Evolutionary conservation across 192 early-diverging fungal genomes (phyloP).

Genomic region (Dissophora ornata): DNA sequence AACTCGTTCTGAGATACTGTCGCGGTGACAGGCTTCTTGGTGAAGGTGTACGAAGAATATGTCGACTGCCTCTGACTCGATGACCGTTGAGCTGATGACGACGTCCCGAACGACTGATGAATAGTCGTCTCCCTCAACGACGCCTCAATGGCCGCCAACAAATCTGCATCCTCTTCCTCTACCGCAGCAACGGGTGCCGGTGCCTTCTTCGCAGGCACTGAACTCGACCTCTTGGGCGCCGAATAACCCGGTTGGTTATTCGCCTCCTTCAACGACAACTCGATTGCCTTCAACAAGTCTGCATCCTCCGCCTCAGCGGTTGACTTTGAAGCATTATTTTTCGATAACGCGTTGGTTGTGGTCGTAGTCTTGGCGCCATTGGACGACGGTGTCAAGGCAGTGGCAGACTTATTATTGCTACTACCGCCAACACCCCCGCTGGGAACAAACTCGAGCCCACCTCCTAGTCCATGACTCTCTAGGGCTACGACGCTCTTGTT

Average conservation of each 20-base stretch:
- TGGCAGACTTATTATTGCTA: slow-evolving; percentile 35
- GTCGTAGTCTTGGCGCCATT: background rate
- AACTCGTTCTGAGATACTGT: slow-evolving; percentile 69
- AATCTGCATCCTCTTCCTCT: slow-evolving; percentile 76
- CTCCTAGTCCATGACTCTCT: slow-evolving; percentile 51
- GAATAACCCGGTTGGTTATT: slow-evolving; percentile 66
- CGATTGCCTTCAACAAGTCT: slow-evolving; percentile 93
- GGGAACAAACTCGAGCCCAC: slow-evolving; percentile 58
- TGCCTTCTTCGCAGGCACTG: slow-evolving; percentile 19
- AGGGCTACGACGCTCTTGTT: slow-evolving; percentile 45
- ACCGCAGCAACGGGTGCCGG: slow-evolving; percentile 29
- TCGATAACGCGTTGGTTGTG: slow-evolving; percentile 23
- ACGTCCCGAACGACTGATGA: slow-evolving; percentile 15
- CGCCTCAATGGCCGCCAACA: slow-evolving; percentile 82
- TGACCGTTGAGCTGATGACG: slow-evolving; percentile 19
- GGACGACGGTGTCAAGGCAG: slow-evolving; percentile 5
- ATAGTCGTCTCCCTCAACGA: slow-evolving; percentile 75
- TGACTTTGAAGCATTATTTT: slow-evolving; percentile 8
- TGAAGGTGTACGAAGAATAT: slow-evolving; percentile 45
- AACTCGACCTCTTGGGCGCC: slow-evolving; percentile 27
- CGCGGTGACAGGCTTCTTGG: slow-evolving; percentile 37
- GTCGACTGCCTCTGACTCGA: slow-evolving; percentile 24
- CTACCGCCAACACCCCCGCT: background rate
- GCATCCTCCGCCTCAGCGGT: slow-evolving; percentile 76
- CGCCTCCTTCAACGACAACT: slow-evolving; percentile 86